These are phyloP conservation scores for Colletotrichum sp. DNA, from an alignment of 2,329 filamentous ascomycete species.

Conservation along the genomic window DNA sequence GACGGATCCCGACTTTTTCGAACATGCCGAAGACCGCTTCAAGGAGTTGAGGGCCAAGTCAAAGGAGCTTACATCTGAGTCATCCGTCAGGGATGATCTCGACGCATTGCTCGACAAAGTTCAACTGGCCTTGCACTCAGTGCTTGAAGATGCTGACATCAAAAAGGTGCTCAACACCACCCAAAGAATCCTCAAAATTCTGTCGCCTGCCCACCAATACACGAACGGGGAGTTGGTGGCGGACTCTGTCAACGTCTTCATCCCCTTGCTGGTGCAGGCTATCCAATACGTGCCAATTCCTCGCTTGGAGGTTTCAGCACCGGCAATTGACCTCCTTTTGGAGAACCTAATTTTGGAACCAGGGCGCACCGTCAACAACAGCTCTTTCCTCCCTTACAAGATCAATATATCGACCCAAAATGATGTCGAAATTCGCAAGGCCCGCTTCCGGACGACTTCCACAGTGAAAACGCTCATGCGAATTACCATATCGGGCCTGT, in stretches of 20 bases:
- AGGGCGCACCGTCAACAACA: conserved; percentile 80
- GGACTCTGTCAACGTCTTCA: conserved; percentile 80
- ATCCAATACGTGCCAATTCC: conserved; percentile 91
- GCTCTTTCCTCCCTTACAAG: conserved; percentile 87
- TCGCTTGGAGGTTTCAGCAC: conserved; percentile 84
- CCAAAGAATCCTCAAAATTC: conserved; percentile 69
- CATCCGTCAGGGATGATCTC: conserved; percentile 73
- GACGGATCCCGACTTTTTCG: conserved; percentile 85
- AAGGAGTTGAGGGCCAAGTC: conserved; percentile 56
- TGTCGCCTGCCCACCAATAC: conserved; percentile 69
- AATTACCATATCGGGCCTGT: conserved; percentile 82
- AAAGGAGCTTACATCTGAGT: conserved; percentile 69
- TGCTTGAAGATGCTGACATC: conserved; percentile 75
- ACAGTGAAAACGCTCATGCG: conserved; percentile 73
- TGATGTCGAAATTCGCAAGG: conserved; percentile 84
- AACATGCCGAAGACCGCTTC: conserved; percentile 67
- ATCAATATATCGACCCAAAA: conserved; percentile 84
- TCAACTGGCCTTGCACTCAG: conserved; percentile 69
- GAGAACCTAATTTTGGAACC: conserved; percentile 93
- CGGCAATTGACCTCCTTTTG: conserved; percentile 82
- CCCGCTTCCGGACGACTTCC: conserved; percentile 70
- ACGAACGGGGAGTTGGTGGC: conserved; percentile 74
- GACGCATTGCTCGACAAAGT: conserved; percentile 74
- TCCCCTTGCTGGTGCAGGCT: conserved; percentile 76
- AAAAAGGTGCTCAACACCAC: conserved; percentile 71